phyloP scores from a whole-genome alignment of 345 rosid genomes.

The Reutealis trisperma region DNA sequence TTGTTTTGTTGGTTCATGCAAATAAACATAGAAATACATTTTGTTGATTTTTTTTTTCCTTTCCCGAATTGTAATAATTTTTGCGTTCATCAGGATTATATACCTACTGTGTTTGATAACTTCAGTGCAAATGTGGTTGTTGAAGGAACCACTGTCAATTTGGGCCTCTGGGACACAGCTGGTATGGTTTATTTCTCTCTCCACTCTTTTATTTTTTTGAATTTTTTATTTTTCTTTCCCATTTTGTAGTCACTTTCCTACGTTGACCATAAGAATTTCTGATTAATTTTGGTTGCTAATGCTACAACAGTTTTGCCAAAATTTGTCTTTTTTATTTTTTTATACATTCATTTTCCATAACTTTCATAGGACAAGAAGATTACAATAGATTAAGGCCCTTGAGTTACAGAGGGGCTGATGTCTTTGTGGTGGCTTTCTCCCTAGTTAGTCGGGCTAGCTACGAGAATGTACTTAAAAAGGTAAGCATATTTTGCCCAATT shows the following conservation, averaged over 20 bases:
- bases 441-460: constrained; percentile 95
- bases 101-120: constrained; percentile 96
- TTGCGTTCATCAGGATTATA: constrained; percentile 71
- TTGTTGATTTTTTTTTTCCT: background rate
- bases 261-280: background rate
- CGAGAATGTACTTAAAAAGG: constrained; percentile 94
- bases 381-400: constrained; percentile 95
- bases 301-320: background rate
- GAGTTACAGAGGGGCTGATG: constrained; percentile 98
- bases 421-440: constrained; percentile 94
- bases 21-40: background rate
- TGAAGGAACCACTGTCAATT: constrained; percentile 90
- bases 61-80: constrained; percentile 15
- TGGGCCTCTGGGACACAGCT: constrained; percentile 99
- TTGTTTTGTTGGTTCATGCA: background rate
- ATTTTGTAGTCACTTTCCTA: background rate
- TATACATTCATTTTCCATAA: constrained; percentile 12
- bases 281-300: background rate
- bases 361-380: constrained; percentile 85
- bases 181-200: constrained; percentile 46
- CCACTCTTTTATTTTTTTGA: background rate
- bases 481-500: constrained; percentile 13
- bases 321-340: background rate
- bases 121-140: constrained; percentile 96
- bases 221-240: background rate